Evolutionary conservation across 2,329 filamentous ascomycete species (phyloP).

Genomic region (Westerdykella ornata): DNA sequence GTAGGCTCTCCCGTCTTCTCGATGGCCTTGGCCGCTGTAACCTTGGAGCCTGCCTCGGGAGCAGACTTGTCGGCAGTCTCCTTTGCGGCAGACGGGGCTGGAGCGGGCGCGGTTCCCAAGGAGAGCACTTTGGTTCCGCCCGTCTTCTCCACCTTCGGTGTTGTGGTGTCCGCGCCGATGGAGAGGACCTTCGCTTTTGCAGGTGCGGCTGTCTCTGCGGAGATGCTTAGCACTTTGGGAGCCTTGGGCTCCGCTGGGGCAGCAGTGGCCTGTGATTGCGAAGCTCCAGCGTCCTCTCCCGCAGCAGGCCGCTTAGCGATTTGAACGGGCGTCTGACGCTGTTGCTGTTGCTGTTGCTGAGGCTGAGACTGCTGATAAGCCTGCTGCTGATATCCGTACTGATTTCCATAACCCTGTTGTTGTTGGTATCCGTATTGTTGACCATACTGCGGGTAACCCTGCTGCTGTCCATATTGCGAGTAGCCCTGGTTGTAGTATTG

Average conservation of each 20-base stretch:
- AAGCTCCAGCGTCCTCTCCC: constrained; percentile 42
- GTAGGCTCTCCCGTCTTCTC: constrained; percentile 75
- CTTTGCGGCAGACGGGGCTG: constrained; percentile 47
- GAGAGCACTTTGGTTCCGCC: constrained; percentile 64
- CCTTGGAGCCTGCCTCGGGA: constrained; percentile 70
- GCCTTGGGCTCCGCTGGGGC: constrained; percentile 45
- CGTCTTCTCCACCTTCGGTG: constrained; percentile 50
- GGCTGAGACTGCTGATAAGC: constrained; percentile 45
- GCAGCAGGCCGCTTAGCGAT: constrained; percentile 57
- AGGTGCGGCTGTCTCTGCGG: constrained; percentile 42
- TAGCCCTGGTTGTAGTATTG: constrained; percentile 38
- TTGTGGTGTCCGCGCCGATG: constrained; percentile 49
- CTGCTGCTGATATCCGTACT: constrained; percentile 28
- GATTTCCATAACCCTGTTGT: constrained; percentile 21
- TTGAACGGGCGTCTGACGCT: constrained; percentile 48
- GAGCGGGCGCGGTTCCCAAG: constrained; percentile 51
- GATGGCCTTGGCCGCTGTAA: constrained; percentile 80
- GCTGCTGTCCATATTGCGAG: constrained; percentile 15
- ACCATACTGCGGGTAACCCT: constrained; percentile 42
- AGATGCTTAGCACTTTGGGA: constrained; percentile 53
- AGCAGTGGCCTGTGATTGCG: constrained; percentile 38
- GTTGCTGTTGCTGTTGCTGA: constrained; percentile 27
- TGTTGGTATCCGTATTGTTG: constrained; percentile 25
- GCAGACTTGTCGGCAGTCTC: constrained; percentile 39
- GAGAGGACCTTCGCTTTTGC: constrained; percentile 59